Conservation (phyloP, 768 basidiomycete species). For the Suillus bovinus region DNA sequence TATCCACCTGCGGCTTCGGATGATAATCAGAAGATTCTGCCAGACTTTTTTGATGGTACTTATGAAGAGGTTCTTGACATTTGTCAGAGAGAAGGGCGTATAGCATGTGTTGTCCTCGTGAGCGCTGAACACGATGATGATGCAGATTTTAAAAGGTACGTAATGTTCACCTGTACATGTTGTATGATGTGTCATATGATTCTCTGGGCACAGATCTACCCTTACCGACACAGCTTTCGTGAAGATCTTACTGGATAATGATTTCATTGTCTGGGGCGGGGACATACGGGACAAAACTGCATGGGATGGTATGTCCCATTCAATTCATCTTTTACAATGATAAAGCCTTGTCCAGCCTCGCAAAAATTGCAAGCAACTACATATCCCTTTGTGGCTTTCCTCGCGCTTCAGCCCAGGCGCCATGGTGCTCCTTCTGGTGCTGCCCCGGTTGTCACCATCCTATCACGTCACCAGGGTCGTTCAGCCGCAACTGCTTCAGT, state of each 20-base stretch:
- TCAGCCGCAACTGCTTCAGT: conserved; percentile 63
- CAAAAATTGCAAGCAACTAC: conserved; percentile 86
- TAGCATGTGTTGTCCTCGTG: conserved; percentile 81
- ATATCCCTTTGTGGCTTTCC: conserved; percentile 90
- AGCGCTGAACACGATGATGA: conserved; percentile 92
- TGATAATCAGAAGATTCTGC: conserved; percentile 54
- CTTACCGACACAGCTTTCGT: conserved; percentile 76
- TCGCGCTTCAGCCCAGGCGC: conserved; percentile 80
- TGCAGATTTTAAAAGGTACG: conserved; percentile 80
- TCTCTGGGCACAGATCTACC: conserved; percentile 52
- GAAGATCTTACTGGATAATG: conserved; percentile 65
- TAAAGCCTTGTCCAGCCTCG: conserved; percentile 37
- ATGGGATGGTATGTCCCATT: conserved; percentile 57
- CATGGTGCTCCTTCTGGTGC: conserved; percentile 35
- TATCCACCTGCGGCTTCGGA: conserved; percentile 28
- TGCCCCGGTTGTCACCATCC: conserved; percentile 66
- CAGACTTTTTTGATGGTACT: conserved; percentile 77
- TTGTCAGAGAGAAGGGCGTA: conserved; percentile 69
- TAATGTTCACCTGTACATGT: neutral
- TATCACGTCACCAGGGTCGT: conserved; percentile 83
- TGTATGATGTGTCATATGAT: neutral
- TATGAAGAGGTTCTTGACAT: conserved; percentile 78
- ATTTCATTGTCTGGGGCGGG: conserved; percentile 88
- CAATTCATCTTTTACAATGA: conserved; percentile 11
- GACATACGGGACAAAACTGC: conserved; percentile 84